A percentile compares a stretch with the other conserved stretches of the same genome.
phyloP scores from a whole-genome alignment of 805 yeast species.

The Schizosaccharomyces osmophilus region DNA sequence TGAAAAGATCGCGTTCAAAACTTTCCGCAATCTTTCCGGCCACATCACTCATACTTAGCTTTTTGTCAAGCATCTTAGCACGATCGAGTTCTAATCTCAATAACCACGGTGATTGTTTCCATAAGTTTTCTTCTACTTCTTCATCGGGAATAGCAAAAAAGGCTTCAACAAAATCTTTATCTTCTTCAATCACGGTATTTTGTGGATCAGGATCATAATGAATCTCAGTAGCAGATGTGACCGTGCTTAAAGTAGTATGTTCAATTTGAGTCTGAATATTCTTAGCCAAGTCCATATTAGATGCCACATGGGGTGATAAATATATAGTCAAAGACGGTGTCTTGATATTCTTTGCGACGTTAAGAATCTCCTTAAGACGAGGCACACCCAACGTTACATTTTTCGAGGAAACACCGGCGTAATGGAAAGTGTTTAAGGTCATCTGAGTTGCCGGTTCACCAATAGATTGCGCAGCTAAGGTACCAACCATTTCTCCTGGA shows the following conservation, averaged over 20 bases:
- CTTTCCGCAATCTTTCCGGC: slow-evolving; percentile 83
- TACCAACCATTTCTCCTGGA: slow-evolving; percentile 98
- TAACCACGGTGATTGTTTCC: slow-evolving; percentile 94
- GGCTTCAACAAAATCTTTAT: slow-evolving; percentile 88
- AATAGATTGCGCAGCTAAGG: slow-evolving; percentile 87
- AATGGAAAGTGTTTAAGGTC: slow-evolving; percentile 93
- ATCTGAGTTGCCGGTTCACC: slow-evolving; percentile 97
- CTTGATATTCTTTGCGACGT: slow-evolving; percentile 93
- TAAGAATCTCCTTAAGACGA: slow-evolving; percentile 89
- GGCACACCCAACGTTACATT: slow-evolving; percentile 94
- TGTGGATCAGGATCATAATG: slow-evolving; percentile 96
- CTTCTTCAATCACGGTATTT: slow-evolving; percentile 88
- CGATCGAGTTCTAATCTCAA: slow-evolving; percentile 90
- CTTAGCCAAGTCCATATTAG: slow-evolving; percentile 83
- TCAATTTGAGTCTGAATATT: slow-evolving; percentile 89
- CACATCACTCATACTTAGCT: slow-evolving; percentile 91
- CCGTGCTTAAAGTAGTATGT: slow-evolving; percentile 82
- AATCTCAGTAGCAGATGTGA: slow-evolving; percentile 91
- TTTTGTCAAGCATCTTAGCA: slow-evolving; percentile 96
- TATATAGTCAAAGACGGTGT: slow-evolving; percentile 99
- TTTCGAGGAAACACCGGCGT: slow-evolving; percentile 92
- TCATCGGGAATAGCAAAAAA: slow-evolving; percentile 96
- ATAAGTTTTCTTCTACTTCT: slow-evolving; percentile 78
- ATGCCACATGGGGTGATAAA: slow-evolving; percentile 51
- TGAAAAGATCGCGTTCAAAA: slow-evolving; percentile 84